Evolutionary conservation across 176 grass and related monocot genomes (phyloP).

Genomic region (Sorghum bicolor): DNA sequence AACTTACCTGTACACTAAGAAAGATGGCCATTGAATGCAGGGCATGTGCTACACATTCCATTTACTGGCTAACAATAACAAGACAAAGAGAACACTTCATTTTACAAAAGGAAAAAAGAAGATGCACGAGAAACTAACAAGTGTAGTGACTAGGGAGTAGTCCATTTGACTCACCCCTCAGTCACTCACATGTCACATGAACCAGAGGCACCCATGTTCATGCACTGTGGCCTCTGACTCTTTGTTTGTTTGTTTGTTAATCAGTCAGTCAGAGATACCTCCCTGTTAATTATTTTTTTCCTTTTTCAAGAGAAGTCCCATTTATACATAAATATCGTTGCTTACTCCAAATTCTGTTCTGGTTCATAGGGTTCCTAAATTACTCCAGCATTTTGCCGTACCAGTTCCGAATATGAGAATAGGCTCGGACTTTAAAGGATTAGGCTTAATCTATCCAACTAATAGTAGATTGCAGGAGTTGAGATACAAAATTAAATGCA

Average conservation of each 20-base stretch:
- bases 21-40: not conserved
- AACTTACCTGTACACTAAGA: not conserved
- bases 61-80: not conserved
- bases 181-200: not conserved
- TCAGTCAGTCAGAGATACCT: not conserved
- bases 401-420: not conserved
- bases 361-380: not conserved
- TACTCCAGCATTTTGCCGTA: not conserved
- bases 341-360: not conserved
- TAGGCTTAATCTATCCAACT: not conserved
- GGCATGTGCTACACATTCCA: not conserved
- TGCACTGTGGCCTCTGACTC: not conserved
- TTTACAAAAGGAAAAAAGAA: not conserved
- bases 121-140: not conserved
- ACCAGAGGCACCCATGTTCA: slow-evolving; percentile 20
- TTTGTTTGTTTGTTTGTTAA: not conserved
- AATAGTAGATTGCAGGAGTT: not conserved
- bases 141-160: not conserved
- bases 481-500: not conserved
- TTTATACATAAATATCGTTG: not conserved
- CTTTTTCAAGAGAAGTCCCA: not conserved
- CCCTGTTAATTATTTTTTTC: not conserved
- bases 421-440: not conserved
- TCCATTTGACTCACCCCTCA: not conserved
- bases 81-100: not conserved